Base-by-base conservation (phyloP, 1,139 yeast species). In the Magnusiomyces paraingens region DNA sequence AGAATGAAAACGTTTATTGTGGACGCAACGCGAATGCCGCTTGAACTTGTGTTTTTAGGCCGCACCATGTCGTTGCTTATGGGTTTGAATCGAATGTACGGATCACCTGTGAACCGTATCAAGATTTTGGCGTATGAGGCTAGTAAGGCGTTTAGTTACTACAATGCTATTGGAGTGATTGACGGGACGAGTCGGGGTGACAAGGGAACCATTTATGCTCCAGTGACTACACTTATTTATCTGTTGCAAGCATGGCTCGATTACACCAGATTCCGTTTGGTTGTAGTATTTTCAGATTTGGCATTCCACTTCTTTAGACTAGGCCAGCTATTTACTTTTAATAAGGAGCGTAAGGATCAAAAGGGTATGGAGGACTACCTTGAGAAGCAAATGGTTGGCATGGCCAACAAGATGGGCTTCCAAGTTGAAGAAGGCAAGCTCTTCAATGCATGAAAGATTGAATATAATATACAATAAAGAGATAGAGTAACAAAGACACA, bases 11-110 rank as follows among this genome's bases (percentile, higher is more conserved):
- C 68, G 47, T 82, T 86, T 60, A 73, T 86, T 56, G 69, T 79
- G 54, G 90, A 85, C 63, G 76, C 83, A 15, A 78, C 79, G 52
- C 79, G 78, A 65, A 81, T 86, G 64, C 95, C 95, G 0, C 69
- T 81, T 56, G 84, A 82, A 54, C 67, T 86, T 52, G 73, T 84
- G 36, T 84, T 86, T 61, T 68, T 86, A 14, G 81, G 86, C 51
- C 72, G 93, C 62, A 77, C 88, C 11, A 83, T 84, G 84, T 72
- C 91, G 55, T 84, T 86, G 73, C 77, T 86, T 53, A 93, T 85
- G 66, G 83, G 82, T 41, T 69, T 84, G 61, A 86, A 86, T 65
- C 81, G 80, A 59, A 72, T 71, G 52, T 80, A 80, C 66, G 89
- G 86, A 2, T 80, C 88, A 20, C 93, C 93, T 0, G 85, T 85